These are phyloP conservation scores for Physcomitrellopsis africana DNA, from an alignment of 225 moss, liverwort and hornwort genomes.

Conservation along the genomic window DNA sequence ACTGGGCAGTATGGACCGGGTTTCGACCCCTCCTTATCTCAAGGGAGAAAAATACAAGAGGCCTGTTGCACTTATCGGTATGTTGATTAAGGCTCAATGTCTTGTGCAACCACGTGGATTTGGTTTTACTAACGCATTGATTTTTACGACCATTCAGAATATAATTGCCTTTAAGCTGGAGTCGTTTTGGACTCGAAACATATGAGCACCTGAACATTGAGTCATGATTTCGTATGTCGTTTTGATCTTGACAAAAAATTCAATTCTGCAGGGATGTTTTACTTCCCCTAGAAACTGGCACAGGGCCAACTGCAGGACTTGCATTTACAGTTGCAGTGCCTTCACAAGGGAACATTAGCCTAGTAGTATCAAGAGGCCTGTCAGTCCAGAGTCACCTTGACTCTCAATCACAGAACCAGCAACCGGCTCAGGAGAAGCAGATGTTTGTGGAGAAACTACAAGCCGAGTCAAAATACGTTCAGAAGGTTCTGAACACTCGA, in stretches of 20 bases:
- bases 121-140: background rate
- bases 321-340: constrained; percentile 85
- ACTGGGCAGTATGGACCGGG: constrained; percentile 90
- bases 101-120: no score
- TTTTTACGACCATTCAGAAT: background rate
- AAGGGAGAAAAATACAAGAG: constrained; percentile 80
- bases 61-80: constrained; percentile 85
- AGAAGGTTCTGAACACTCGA: constrained; percentile 47
- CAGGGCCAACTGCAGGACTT: constrained; percentile 27
- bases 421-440: constrained; percentile 33
- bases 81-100: constrained; percentile 15
- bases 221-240: background rate
- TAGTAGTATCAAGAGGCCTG: constrained; percentile 71
- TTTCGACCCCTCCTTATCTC: constrained; percentile 69
- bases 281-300: constrained; percentile 36
- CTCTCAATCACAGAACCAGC: constrained; percentile 29
- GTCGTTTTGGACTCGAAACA: constrained; percentile 3
- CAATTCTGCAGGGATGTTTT: constrained; percentile 63
- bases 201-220: constrained; percentile 2
- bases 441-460: constrained; percentile 51
- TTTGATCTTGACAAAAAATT: constrained; percentile 15
- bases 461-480: constrained; percentile 56
- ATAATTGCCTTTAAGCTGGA: background rate
- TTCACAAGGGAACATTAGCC: constrained; percentile 81
- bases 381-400: constrained; percentile 26